Conservation (phyloP, 2,329 filamentous ascomycete genomes). For the Thyridium curvatum region DNA sequence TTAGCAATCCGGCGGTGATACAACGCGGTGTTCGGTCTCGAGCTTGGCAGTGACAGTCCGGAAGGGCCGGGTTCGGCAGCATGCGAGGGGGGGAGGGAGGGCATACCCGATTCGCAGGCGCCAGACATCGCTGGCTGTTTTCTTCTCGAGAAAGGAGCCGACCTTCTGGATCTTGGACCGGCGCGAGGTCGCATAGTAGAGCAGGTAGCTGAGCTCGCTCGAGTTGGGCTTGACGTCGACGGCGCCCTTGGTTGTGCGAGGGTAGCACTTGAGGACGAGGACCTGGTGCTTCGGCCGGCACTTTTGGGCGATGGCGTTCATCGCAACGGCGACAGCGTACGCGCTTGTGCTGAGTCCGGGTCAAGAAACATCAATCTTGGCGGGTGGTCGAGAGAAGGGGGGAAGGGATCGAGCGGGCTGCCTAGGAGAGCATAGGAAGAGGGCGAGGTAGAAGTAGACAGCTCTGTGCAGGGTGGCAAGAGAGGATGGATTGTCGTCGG, state of each 20-base stretch:
- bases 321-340: conserved; percentile 24
- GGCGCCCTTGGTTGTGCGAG: conserved; percentile 81
- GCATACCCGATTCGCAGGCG: conserved; percentile 76
- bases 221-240: conserved; percentile 94
- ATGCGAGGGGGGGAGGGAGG: background rate
- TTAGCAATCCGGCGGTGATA: too few species aligned
- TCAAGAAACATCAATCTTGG: too few species aligned
- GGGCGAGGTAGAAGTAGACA: too few species aligned
- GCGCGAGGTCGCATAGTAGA: conserved; percentile 94
- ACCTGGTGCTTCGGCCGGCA: conserved; percentile 95
- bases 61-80: too few species aligned
- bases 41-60: too few species aligned
- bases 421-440: too few species aligned
- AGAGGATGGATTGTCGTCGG: too few species aligned
- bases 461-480: too few species aligned
- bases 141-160: conserved; percentile 88
- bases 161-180: conserved; percentile 96
- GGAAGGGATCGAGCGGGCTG: too few species aligned
- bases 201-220: conserved; percentile 91
- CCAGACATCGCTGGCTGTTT: conserved; percentile 87
- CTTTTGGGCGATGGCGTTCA: conserved; percentile 61
- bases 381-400: too few species aligned
- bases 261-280: conserved; percentile 92
- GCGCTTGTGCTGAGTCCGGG: too few species aligned
- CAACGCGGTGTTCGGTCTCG: too few species aligned